Percentiles rank a stretch among this genome's conserved stretches.
Evolutionary conservation across 176 grass and related monocot genomes (phyloP).

Genomic region (Microstegium vimineum): DNA sequence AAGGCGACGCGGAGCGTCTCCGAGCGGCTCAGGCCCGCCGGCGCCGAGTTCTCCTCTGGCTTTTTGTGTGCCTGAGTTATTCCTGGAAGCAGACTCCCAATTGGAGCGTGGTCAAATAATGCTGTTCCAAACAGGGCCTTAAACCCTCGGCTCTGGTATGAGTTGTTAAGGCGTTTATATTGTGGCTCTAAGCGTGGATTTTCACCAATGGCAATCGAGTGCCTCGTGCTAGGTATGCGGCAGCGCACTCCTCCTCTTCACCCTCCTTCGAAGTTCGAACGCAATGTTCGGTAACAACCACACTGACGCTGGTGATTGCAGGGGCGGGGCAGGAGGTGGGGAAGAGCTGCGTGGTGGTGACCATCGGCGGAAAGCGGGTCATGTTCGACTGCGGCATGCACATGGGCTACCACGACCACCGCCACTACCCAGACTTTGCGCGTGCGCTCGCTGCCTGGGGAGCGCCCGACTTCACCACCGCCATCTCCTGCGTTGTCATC

Average conservation of each 20-base stretch:
- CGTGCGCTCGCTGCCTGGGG: slow-evolving; percentile 28
- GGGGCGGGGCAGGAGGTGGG: slow-evolving; percentile 94
- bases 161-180: not conserved
- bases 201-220: slow-evolving; percentile 72
- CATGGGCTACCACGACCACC: slow-evolving; percentile 70
- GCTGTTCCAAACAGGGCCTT: no score
- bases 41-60: not conserved
- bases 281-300: not conserved
- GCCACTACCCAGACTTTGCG: slow-evolving; percentile 72
- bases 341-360: slow-evolving; percentile 86
- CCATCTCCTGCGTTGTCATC: slow-evolving; percentile 78
- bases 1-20: not conserved
- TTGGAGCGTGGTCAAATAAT: not conserved
- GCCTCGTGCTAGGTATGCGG: slow-evolving; percentile 68
- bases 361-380: slow-evolving; percentile 67
- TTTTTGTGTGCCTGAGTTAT: not conserved
- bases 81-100: not conserved
- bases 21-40: not conserved
- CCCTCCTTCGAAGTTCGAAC: not conserved
- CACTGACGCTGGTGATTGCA: not conserved
- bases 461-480: slow-evolving; percentile 42
- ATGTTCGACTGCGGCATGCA: slow-evolving; percentile 99
- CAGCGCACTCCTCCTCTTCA: not conserved
- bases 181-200: not conserved
- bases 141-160: no score